These are phyloP conservation scores for Claviceps fusiformis DNA, from an alignment of 2,329 filamentous ascomycete species.

Conservation along the genomic window DNA sequence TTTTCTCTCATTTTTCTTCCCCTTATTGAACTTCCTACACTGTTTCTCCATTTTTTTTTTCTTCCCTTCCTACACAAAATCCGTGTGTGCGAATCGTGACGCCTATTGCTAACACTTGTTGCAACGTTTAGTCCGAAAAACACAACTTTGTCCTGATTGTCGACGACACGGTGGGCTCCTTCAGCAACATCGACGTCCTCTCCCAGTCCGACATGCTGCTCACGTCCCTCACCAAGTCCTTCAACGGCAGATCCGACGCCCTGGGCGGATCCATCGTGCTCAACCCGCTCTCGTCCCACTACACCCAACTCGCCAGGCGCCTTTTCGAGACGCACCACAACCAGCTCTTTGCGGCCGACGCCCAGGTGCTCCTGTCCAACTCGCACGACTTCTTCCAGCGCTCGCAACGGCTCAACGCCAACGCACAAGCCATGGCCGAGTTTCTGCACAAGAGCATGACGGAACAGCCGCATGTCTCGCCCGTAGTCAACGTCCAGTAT, in stretches of 20 bases:
- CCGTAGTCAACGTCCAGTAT: constrained; percentile 29
- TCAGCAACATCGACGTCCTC: constrained; percentile 37
- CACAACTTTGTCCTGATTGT: constrained; percentile 30
- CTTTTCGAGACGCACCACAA: constrained; percentile 22
- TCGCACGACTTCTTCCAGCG: constrained; percentile 29
- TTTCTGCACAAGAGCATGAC: constrained; percentile 21
- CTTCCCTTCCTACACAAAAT: too few relatives aligned
- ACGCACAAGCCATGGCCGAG: constrained; percentile 27
- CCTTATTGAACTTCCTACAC: too few relatives aligned
- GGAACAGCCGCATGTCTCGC: constrained; percentile 14
- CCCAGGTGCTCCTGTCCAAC: constrained; percentile 30
- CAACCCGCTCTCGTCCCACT: constrained; percentile 30
- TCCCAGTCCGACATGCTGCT: constrained; percentile 34
- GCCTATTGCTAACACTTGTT: too few relatives aligned
- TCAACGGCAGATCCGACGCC: constrained; percentile 41
- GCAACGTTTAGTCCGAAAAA: constrained; percentile 22
- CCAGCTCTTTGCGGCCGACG: constrained; percentile 34
- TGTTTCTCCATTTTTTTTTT: not conserved
- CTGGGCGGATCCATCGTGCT: constrained; percentile 38
- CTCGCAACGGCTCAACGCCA: constrained; percentile 26
- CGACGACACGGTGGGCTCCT: constrained; percentile 35
- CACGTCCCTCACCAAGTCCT: constrained; percentile 43
- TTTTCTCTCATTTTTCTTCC: not conserved
- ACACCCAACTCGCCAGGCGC: constrained; percentile 21
- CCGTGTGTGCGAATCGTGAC: too few relatives aligned